Evolutionary conservation across 768 basidiomycete genomes (phyloP).

Genomic region (Collybia mongolica): DNA sequence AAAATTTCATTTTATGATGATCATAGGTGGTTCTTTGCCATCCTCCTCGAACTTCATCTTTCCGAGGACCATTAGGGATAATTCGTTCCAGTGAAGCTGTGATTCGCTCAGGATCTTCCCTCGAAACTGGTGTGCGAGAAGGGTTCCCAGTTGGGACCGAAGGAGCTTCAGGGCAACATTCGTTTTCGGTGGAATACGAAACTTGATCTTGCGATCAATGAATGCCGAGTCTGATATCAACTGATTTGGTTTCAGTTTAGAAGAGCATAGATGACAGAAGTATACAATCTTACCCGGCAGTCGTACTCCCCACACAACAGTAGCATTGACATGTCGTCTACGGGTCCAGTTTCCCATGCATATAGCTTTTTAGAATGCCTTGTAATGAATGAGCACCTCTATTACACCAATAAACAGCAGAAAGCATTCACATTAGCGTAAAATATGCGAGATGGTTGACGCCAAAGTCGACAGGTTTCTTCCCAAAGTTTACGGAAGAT

Average conservation of each 20-base stretch:
- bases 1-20: conserved; percentile 3
- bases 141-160: conserved; percentile 55
- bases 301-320: conserved; percentile 90
- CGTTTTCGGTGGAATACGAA: conserved; percentile 65
- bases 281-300: conserved; percentile 54
- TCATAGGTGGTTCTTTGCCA: background rate
- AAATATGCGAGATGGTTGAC: conserved; percentile 80
- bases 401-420: background rate
- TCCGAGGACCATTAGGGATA: conserved; percentile 63
- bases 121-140: conserved; percentile 68
- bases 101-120: conserved; percentile 55
- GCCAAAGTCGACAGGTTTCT: conserved; percentile 65
- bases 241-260: conserved; percentile 35
- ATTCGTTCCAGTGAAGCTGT: conserved; percentile 71
- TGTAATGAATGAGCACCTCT: conserved; percentile 10
- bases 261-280: background rate
- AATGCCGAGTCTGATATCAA: conserved; percentile 65
- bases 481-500: conserved; percentile 86
- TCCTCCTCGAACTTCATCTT: conserved; percentile 43
- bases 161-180: conserved; percentile 80
- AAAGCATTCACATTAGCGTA: conserved; percentile 72
- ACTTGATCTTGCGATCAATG: conserved; percentile 86
- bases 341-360: conserved; percentile 90
- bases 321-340: conserved; percentile 79
- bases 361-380: conserved; percentile 95